A percentile compares a stretch with the other conserved stretches of the same genome.
These are phyloP conservation scores for Apiospora marii DNA, from an alignment of 2,329 filamentous ascomycete species.

Conservation along the genomic window DNA sequence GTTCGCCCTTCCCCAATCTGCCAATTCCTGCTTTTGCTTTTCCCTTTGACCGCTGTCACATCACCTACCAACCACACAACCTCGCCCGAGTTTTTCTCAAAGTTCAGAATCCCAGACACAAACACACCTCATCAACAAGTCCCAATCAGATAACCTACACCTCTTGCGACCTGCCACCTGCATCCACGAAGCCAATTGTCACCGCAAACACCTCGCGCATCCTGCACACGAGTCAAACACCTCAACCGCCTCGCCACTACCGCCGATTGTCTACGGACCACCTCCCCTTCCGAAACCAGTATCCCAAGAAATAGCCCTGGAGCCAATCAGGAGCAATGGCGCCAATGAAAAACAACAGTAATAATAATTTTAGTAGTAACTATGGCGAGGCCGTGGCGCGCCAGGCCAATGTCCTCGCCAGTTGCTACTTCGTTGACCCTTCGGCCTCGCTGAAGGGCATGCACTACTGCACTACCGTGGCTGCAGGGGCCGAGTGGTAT, in stretches of 20 bases:
- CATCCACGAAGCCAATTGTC: slow-evolving; percentile 11
- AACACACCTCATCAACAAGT: not conserved
- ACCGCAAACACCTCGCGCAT: not conserved
- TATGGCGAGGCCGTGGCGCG: slow-evolving; percentile 73
- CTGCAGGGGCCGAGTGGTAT: slow-evolving; percentile 90
- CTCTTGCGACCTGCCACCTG: not conserved
- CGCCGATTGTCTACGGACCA: slow-evolving; percentile 12
- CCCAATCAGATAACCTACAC: not conserved
- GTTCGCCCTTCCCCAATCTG: not conserved
- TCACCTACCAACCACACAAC: not conserved
- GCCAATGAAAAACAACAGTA: slow-evolving; percentile 75
- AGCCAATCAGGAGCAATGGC: slow-evolving; percentile 55
- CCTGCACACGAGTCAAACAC: slow-evolving; percentile 5
- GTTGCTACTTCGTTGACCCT: slow-evolving; percentile 85
- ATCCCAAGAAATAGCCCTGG: slow-evolving; percentile 22
- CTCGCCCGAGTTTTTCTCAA: not conserved
- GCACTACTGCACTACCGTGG: slow-evolving; percentile 95
- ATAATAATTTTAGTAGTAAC: slow-evolving; percentile 79
- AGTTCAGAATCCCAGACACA: not conserved
- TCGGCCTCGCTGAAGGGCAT: slow-evolving; percentile 79
- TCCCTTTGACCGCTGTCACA: slow-evolving; percentile 10
- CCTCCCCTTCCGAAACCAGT: not conserved
- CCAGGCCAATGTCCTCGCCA: slow-evolving; percentile 82
- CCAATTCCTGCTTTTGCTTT: not conserved
- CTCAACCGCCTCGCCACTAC: not conserved